phyloP scores from a whole-genome alignment of 2,329 filamentous ascomycete genomes.

The Exophiala sp. region DNA sequence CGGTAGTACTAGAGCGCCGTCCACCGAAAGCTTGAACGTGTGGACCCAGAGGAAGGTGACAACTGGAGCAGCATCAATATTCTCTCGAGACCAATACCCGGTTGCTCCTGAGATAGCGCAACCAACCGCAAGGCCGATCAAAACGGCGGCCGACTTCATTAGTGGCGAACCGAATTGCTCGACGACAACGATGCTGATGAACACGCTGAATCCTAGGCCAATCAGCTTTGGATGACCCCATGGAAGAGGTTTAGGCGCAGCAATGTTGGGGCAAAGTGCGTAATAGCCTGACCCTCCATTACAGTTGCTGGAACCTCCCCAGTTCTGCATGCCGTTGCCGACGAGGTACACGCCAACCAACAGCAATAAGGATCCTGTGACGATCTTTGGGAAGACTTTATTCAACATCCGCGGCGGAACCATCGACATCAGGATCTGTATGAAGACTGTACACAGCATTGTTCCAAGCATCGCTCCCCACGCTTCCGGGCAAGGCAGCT shows the following conservation, averaged over 20 bases:
- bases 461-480: constrained; percentile 73
- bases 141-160: constrained; percentile 74
- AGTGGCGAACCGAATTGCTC: constrained; percentile 77
- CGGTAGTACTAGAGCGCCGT: constrained; percentile 67
- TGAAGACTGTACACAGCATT: constrained; percentile 55
- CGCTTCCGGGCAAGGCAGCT: constrained; percentile 66
- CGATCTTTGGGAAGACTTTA: constrained; percentile 70
- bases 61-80: constrained; percentile 64
- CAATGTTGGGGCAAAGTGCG: constrained; percentile 59
- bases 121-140: constrained; percentile 66
- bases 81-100: constrained; percentile 69
- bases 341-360: constrained; percentile 71
- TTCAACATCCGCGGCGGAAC: constrained; percentile 63
- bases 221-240: constrained; percentile 78
- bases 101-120: constrained; percentile 73
- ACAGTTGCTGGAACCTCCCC: constrained; percentile 55
- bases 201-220: constrained; percentile 73
- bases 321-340: constrained; percentile 64
- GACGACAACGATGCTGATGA: constrained; percentile 70
- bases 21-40: constrained; percentile 66
- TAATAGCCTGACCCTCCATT: constrained; percentile 58
- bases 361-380: constrained; percentile 64
- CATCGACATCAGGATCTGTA: constrained; percentile 71
- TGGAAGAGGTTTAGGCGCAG: constrained; percentile 63
- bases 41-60: constrained; percentile 74